Conservation (phyloP, 331 rosid species). For the Acacia concinna region DNA sequence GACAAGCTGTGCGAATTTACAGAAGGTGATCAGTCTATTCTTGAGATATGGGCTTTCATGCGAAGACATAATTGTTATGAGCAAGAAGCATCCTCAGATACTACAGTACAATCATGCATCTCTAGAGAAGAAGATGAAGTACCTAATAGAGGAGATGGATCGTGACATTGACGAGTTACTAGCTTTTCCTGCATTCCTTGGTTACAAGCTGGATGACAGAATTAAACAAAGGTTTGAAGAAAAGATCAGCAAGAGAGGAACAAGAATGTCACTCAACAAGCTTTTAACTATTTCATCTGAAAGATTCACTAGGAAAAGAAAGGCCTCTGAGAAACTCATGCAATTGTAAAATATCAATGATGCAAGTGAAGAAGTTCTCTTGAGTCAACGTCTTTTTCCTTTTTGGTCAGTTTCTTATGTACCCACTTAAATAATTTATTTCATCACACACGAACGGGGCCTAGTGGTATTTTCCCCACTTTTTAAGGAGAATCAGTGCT, state of each 20-base stretch:
- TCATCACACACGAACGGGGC: constrained; percentile 3
- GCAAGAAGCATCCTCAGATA: constrained; percentile 80
- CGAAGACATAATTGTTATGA: constrained; percentile 63
- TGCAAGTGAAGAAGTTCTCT: constrained; percentile 22
- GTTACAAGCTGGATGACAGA: constrained; percentile 74
- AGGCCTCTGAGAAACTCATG: constrained; percentile 20
- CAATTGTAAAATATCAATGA: constrained; percentile 23
- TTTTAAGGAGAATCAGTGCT: neutral
- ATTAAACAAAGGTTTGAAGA: constrained; percentile 74
- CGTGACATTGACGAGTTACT: constrained; percentile 67
- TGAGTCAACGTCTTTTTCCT: constrained; percentile 18
- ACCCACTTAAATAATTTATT: neutral
- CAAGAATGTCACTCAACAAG: constrained; percentile 63
- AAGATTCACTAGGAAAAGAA: constrained; percentile 42
- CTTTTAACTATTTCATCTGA: constrained; percentile 64
- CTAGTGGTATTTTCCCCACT: neutral
- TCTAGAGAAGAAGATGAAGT: constrained; percentile 69
- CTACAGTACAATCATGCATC: constrained; percentile 64
- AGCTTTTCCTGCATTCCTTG: constrained; percentile 83
- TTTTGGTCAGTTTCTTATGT: constrained; percentile 14
- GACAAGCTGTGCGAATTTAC: constrained; percentile 72
- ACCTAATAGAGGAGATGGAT: constrained; percentile 69
- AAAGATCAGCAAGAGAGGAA: constrained; percentile 39
- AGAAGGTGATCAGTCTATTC: constrained; percentile 57
- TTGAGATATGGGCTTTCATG: constrained; percentile 62